A percentile compares a stretch with the other conserved stretches of the same genome.
These are phyloP conservation scores for Amanita rubescens DNA, from an alignment of 768 basidiomycete genomes.

Conservation along the genomic window DNA sequence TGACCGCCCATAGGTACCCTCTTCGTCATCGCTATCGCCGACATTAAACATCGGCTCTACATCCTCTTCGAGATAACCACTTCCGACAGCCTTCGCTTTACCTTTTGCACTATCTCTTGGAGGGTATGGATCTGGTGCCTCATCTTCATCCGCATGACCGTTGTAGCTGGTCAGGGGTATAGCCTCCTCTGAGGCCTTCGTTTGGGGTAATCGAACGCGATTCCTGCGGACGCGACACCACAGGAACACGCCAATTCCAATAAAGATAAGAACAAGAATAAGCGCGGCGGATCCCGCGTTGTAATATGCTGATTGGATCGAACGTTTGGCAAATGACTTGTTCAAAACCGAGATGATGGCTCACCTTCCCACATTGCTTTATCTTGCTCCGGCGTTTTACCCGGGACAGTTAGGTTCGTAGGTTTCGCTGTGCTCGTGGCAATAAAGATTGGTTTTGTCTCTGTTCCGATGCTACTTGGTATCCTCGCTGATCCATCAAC, in stretches of 20 bases:
- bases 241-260: constrained; percentile 64
- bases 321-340: neutral
- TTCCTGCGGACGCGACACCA: constrained; percentile 65
- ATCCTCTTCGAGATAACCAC: neutral
- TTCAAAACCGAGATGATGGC: constrained; percentile 13
- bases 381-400: constrained; percentile 67
- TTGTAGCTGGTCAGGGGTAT: constrained; percentile 6
- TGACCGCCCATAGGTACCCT: neutral
- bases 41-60: constrained; percentile 5
- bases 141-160: neutral
- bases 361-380: constrained; percentile 89
- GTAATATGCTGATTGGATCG: constrained; percentile 65
- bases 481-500: constrained; percentile 75
- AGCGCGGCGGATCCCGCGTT: constrained; percentile 85
- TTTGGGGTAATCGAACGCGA: constrained; percentile 33
- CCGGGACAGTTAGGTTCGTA: constrained; percentile 29
- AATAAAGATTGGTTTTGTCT: constrained; percentile 57
- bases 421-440: constrained; percentile 34
- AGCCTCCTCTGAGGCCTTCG: constrained; percentile 35
- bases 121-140: neutral
- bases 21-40: constrained; percentile 7
- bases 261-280: constrained; percentile 68
- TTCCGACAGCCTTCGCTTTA: neutral
- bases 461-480: constrained; percentile 71
- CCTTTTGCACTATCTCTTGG: neutral